Conservation (phyloP, 2,329 filamentous ascomycete species). For the Cryphonectria radicalis region DNA sequence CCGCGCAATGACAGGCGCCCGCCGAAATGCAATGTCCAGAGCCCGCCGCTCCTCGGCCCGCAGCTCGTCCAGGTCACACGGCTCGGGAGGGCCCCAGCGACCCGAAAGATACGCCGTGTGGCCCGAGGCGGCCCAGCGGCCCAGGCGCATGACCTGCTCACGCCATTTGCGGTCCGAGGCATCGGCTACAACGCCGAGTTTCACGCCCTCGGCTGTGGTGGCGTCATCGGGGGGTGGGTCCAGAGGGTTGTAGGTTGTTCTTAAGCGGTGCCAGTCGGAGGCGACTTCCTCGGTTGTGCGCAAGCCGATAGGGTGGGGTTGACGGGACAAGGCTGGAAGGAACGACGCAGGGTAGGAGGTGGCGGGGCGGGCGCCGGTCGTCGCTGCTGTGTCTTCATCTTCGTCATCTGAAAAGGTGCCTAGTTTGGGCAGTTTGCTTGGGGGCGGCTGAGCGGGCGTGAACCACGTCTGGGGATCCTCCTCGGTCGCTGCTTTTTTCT, state of each 20-base stretch:
- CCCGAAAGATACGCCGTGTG: background rate
- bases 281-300: slow-evolving; percentile 1
- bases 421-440: background rate
- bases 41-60: background rate
- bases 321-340: too few species aligned
- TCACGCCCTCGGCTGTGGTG: slow-evolving; percentile 20
- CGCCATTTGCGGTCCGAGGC: slow-evolving; percentile 19
- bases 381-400: background rate
- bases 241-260: slow-evolving; percentile 18
- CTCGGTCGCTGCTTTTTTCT: background rate
- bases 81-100: background rate
- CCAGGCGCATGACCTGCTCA: slow-evolving; percentile 26
- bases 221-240: slow-evolving; percentile 12
- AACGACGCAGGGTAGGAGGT: background rate
- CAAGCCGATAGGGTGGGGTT: background rate
- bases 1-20: background rate
- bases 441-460: background rate
- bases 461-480: background rate
- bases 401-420: background rate
- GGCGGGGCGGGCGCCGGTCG: background rate
- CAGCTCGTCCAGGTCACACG: slow-evolving; percentile 15
- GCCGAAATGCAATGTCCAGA: slow-evolving; percentile 20
- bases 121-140: slow-evolving; percentile 14
- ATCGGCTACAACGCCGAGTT: slow-evolving; percentile 22
- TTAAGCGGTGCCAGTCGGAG: background rate